These are phyloP conservation scores for Aspergillus indologenus DNA, from an alignment of 495 filamentous ascomycete species.

Conservation along the genomic window DNA sequence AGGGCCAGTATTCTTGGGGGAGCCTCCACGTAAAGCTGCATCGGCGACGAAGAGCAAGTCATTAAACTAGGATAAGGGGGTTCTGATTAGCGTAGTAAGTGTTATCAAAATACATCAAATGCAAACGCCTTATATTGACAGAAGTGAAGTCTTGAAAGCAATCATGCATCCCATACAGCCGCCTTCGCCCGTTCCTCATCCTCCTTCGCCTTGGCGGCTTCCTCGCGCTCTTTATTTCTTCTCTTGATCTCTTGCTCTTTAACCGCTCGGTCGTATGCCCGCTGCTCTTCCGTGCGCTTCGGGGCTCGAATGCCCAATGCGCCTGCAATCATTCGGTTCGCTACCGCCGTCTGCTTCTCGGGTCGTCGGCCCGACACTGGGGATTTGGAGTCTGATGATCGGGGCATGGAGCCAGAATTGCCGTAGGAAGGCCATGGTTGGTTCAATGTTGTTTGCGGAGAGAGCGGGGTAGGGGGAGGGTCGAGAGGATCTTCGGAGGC, in stretches of 20 bases:
- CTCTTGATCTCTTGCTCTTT: conserved; percentile 82
- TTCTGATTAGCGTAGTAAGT: background rate
- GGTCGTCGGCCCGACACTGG: conserved; percentile 48
- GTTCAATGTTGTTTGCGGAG: conserved; percentile 38
- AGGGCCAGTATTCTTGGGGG: too few relatives aligned
- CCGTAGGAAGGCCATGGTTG: conserved; percentile 23
- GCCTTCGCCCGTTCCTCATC: conserved; percentile 68
- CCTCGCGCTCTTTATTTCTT: conserved; percentile 69
- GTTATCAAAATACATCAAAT: background rate
- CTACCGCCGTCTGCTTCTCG: conserved; percentile 90
- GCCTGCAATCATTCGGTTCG: conserved; percentile 83
- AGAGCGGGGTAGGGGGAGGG: conserved; percentile 60
- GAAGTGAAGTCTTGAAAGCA: background rate
- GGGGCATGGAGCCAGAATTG: conserved; percentile 2
- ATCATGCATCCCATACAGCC: conserved; percentile 80
- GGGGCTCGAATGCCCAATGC: conserved; percentile 80
- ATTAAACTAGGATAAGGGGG: background rate
- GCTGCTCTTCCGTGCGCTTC: conserved; percentile 81
- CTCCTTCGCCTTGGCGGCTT: conserved; percentile 57
- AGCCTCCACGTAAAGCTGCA: too few relatives aligned
- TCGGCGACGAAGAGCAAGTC: background rate
- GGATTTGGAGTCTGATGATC: conserved; percentile 9
- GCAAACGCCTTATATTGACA: background rate
- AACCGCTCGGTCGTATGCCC: conserved; percentile 77
- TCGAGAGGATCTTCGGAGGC: conserved; percentile 45